phyloP scores from a whole-genome alignment of 208 protist species.

The Acanthamoeba royreba region DNA sequence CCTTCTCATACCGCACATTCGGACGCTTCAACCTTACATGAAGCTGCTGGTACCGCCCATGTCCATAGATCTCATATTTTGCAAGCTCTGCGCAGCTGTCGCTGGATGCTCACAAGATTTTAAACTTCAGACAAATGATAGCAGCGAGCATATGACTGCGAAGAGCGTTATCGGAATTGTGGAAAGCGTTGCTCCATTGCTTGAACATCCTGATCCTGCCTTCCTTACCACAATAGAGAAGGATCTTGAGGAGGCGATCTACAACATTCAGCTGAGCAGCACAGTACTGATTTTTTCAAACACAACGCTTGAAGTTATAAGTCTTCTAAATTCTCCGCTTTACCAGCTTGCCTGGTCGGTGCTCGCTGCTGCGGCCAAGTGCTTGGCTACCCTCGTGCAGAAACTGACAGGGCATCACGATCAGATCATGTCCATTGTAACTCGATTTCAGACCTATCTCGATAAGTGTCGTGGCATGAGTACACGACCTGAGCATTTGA shows the following conservation, averaged over 20 bases:
- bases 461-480: slow-evolving; percentile 1
- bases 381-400: neutral
- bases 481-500: neutral
- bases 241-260: slow-evolving; percentile 1
- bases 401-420: neutral
- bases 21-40: slow-evolving; percentile 29
- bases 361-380: neutral
- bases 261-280: neutral
- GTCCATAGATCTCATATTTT: neutral
- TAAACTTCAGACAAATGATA: neutral
- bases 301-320: neutral
- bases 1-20: slow-evolving; percentile 36
- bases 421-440: neutral
- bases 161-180: slow-evolving; percentile 10
- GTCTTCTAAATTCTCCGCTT: neutral
- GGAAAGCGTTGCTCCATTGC: neutral
- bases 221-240: slow-evolving; percentile 23
- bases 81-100: neutral
- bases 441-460: neutral
- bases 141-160: neutral
- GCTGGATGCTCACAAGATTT: neutral
- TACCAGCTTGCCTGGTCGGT: neutral
- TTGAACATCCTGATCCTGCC: neutral
- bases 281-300: too few species aligned
- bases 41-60: neutral